These are phyloP conservation scores for Firmiana major DNA, from an alignment of 345 rosid genomes.

Conservation along the genomic window DNA sequence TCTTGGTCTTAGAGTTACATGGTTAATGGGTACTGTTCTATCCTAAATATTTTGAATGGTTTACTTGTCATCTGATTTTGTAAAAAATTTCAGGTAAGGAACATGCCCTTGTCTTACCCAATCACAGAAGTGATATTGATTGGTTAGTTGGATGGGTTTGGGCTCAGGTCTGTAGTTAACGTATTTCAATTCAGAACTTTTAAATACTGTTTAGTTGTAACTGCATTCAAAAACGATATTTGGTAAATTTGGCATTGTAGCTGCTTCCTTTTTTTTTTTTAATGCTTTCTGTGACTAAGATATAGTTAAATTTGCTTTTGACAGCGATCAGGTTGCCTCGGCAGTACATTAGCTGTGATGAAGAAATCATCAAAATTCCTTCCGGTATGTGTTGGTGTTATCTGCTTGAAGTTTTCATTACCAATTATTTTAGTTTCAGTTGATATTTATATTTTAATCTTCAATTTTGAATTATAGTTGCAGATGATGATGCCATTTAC, in stretches of 20 bases:
- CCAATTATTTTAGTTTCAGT: neutral
- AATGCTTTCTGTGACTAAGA: slow-evolving; percentile 17
- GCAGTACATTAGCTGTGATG: slow-evolving; percentile 90
- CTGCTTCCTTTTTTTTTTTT: neutral
- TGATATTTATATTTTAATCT: neutral
- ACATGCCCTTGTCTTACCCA: slow-evolving; percentile 76
- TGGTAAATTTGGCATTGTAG: neutral
- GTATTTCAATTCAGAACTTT: slow-evolving; percentile 3
- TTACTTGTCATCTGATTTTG: slow-evolving; percentile 16
- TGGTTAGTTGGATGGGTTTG: slow-evolving; percentile 96
- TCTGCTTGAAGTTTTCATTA: neutral
- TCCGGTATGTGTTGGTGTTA: slow-evolving; percentile 56
- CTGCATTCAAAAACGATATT: neutral
- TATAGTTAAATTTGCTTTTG: slow-evolving; percentile 22
- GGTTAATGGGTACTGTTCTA: neutral
- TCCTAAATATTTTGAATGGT: slow-evolving; percentile 7
- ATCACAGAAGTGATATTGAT: slow-evolving; percentile 90
- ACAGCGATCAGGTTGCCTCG: slow-evolving; percentile 95
- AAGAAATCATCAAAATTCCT: slow-evolving; percentile 89
- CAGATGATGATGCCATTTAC: neutral
- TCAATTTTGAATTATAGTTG: neutral
- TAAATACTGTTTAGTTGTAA: neutral
- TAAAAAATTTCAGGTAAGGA: slow-evolving; percentile 62
- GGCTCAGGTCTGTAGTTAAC: slow-evolving; percentile 67
- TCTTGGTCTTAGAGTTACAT: neutral